phyloP scores from a whole-genome alignment of 139 green algal species.

The Ettlia oleoabundans region DNA sequence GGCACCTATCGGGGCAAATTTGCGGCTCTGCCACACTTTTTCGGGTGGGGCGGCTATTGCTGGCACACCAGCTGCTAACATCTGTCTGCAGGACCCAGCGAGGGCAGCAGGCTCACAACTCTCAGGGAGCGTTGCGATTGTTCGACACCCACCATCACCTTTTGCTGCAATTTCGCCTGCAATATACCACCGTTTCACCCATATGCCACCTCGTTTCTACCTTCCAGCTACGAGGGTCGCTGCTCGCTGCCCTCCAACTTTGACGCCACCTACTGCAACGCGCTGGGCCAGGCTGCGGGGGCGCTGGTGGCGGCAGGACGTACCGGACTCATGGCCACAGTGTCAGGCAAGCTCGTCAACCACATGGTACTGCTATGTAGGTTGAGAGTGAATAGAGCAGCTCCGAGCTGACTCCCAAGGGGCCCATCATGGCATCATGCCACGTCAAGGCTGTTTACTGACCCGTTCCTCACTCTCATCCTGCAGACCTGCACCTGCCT shows the following conservation, averaged over 20 bases:
- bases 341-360: conserved; percentile 16
- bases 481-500: not conserved
- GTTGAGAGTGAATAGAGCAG: not conserved
- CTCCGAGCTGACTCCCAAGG: not conserved
- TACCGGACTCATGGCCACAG: conserved; percentile 71
- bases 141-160: too few species aligned
- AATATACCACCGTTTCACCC: not conserved
- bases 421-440: not conserved
- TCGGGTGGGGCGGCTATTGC: conserved; percentile 47
- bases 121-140: too few species aligned
- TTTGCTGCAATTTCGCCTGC: too few species aligned
- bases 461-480: not conserved
- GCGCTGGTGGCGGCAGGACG: conserved; percentile 45
- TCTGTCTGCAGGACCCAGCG: too few species aligned
- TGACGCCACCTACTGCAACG: conserved; percentile 69
- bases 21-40: conserved; percentile 47
- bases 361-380: too few species aligned
- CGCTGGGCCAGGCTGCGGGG: conserved; percentile 59
- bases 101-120: too few species aligned
- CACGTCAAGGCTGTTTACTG: not conserved
- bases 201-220: too few species aligned
- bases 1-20: conserved; percentile 51
- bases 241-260: conserved; percentile 74
- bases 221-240: conserved; percentile 64
- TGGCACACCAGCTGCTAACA: too few species aligned